Percentiles rank a stretch among this genome's conserved stretches.
phyloP scores from a whole-genome alignment of 164 flowering plant species.

The Vitis riparia region DNA sequence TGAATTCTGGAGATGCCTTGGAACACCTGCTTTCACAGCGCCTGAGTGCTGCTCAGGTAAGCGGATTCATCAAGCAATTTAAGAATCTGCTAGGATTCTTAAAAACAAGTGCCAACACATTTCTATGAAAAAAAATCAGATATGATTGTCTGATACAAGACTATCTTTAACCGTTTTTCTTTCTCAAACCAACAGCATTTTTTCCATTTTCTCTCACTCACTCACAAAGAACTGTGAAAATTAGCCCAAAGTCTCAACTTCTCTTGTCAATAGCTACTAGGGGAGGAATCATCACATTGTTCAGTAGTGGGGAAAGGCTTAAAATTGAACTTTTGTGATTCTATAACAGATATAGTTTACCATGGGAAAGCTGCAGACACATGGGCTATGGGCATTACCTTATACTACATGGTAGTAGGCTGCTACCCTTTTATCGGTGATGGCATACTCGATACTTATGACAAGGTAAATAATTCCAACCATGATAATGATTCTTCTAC shows the following conservation, averaged over 20 bases:
- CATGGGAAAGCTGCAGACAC: neutral
- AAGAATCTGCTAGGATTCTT: no score
- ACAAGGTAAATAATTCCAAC: neutral
- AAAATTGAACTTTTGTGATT: neutral
- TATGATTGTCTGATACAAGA: no score
- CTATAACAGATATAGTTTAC: neutral
- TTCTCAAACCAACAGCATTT: no score
- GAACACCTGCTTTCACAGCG: neutral
- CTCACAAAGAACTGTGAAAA: no score
- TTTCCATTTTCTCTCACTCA: no score
- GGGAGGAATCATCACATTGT: no score
- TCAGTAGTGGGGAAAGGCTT: neutral
- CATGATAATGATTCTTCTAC: neutral
- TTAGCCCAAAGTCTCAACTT: no score
- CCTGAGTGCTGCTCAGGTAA: constrained; percentile 4
- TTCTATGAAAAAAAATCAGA: no score
- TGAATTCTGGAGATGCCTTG: constrained; percentile 3
- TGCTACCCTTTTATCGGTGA: neutral
- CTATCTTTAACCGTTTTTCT: no score
- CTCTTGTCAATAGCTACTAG: no score
- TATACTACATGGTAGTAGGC: neutral
- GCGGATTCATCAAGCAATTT: neutral
- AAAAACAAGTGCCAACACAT: no score
- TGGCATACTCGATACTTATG: neutral
- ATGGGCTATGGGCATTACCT: neutral